Evolutionary conservation across 1,284 basidiomycete species (phyloP), one percentile per base, ranked within the genome.

Genomic region (Irpex sp.): DNA sequence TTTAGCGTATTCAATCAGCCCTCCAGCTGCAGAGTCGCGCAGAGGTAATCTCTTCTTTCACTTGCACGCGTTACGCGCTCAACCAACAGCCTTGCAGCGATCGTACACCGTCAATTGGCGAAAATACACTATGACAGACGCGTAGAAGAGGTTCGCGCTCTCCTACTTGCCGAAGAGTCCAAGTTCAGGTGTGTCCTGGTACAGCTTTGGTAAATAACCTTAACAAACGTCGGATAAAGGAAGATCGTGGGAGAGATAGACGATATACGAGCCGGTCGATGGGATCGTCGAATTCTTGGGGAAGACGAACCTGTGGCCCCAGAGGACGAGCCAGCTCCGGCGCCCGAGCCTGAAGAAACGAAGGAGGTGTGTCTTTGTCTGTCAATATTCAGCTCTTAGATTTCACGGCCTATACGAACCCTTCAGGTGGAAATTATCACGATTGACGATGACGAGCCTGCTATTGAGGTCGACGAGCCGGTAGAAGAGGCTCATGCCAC

Each of bases 111-210:
- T 43, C 58, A 81, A 61, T 82, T 95, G 36, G 93, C 93, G 1
- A 84, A 89, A 69, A 88, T 81, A 58, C 85, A 88, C 74, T 95
- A 92, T 71, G 74, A 81, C 46, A 80, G 81, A 3, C 88, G 93
- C 17, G 79, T 93, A 57, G 72, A 82, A 39, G 90, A 95, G 69
- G 79, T 96, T 4, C 85, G 85, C 62, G 79, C 81, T 19, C 78
- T 87, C 53, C 93, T 96, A 55, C 71, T 81, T 50, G 79, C 77
- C 1, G 90, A 94, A 71, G 94, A 96, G 75, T 71, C 77, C 26
- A 86, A 83, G 62, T 96, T 94, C 81, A 92, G 86, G 93, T 92
- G 68, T 49, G 80, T 76, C 57, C 19, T 5, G 51, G 37, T 4
- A 50, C 57, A 46, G 21, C 7, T 15, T 35, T 26, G 7, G 19